phyloP scores from a whole-genome alignment of 2,329 filamentous ascomycete genomes.

The Metarhizium anisopliae region DNA sequence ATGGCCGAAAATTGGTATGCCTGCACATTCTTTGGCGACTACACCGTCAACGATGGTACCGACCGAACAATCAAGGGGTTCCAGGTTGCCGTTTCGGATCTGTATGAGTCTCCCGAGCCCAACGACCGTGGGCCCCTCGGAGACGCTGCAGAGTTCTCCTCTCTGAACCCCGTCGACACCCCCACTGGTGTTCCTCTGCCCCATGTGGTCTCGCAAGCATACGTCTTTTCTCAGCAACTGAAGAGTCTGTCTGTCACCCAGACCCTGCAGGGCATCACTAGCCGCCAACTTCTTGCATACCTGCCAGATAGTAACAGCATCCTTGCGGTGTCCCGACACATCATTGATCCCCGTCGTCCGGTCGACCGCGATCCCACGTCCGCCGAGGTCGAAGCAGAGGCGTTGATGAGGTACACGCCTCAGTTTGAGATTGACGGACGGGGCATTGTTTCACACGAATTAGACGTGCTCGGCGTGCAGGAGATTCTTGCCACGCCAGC shows the following conservation, averaged over 20 bases:
- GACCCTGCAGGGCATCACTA: slow-evolving; percentile 86
- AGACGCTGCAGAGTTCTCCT: slow-evolving; percentile 64
- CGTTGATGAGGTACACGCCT: slow-evolving; percentile 66
- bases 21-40: slow-evolving; percentile 67
- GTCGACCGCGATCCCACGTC: slow-evolving; percentile 75
- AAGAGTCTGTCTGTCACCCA: slow-evolving; percentile 74
- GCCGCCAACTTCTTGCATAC: slow-evolving; percentile 70
- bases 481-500: slow-evolving; percentile 68
- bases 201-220: slow-evolving; percentile 70
- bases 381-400: slow-evolving; percentile 69
- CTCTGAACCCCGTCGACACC: slow-evolving; percentile 55
- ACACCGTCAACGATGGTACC: slow-evolving; percentile 43
- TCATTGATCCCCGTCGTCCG: slow-evolving; percentile 80
- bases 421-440: slow-evolving; percentile 77
- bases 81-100: slow-evolving; percentile 75
- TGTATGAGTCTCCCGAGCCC: slow-evolving; percentile 76
- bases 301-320: slow-evolving; percentile 66
- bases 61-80: slow-evolving; percentile 66
- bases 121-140: slow-evolving; percentile 80
- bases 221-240: slow-evolving; percentile 71
- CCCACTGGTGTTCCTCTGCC: slow-evolving; percentile 53
- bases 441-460: slow-evolving; percentile 69
- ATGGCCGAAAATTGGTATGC: slow-evolving; percentile 94
- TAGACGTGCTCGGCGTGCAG: slow-evolving; percentile 69
- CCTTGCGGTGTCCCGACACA: slow-evolving; percentile 65